Evolutionary conservation across 306 rosid species (phyloP).

Genomic region (Quercus engelmannii): DNA sequence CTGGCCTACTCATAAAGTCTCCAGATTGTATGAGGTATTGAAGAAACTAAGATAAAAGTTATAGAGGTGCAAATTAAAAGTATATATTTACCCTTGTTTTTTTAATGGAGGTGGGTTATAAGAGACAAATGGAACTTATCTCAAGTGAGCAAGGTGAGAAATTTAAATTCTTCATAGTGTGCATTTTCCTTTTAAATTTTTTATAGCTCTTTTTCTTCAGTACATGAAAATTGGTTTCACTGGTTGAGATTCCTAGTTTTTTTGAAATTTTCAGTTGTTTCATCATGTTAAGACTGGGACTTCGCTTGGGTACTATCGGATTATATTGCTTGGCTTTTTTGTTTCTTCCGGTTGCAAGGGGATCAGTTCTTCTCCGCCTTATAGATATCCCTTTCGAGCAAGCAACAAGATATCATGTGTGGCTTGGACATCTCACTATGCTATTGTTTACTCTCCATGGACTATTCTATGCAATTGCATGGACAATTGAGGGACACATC

Average conservation of each 20-base stretch:
- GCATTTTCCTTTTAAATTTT: not conserved
- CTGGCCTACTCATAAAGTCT: no score
- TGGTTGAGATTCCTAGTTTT: constrained; percentile 19
- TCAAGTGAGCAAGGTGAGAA: not conserved
- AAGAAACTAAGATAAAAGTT: no score
- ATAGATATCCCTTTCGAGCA: constrained; percentile 88
- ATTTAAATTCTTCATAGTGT: not conserved
- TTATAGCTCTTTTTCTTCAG: not conserved
- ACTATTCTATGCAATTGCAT: constrained; percentile 45
- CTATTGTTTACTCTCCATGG: constrained; percentile 81
- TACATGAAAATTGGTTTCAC: not conserved
- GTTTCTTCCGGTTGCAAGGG: constrained; percentile 84
- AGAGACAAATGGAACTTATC: no score
- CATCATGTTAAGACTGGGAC: constrained; percentile 53
- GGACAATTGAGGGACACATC: constrained; percentile 72
- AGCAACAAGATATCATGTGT: constrained; percentile 84
- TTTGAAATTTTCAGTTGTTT: constrained; percentile 39
- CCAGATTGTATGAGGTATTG: no score
- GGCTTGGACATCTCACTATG: constrained; percentile 99
- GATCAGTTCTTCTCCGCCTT: constrained; percentile 84
- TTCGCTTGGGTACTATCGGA: constrained; percentile 63
- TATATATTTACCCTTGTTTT: no score
- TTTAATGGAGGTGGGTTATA: no score
- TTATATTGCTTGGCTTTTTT: constrained; percentile 62
- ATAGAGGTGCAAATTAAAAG: no score